Evolutionary conservation across 2,329 filamentous ascomycete species (phyloP).

Genomic region (Exophiala spinifera): DNA sequence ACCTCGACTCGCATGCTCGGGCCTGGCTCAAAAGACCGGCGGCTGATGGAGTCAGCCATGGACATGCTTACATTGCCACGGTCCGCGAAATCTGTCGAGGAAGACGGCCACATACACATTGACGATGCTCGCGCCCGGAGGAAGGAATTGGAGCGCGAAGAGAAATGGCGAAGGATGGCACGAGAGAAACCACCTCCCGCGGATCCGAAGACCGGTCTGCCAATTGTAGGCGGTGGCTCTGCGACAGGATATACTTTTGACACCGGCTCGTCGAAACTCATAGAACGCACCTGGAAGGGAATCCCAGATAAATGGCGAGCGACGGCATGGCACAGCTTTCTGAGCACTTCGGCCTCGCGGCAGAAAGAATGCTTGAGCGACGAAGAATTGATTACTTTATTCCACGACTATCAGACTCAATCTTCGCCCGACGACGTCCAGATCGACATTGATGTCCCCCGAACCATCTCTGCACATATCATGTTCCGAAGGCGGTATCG

Average conservation of each 20-base stretch:
- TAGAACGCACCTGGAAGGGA: conserved; percentile 94
- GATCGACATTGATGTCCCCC: conserved; percentile 93
- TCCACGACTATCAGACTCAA: conserved; percentile 68
- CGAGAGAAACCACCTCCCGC: conserved; percentile 44
- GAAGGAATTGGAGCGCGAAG: conserved; percentile 60
- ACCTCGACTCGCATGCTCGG: conserved; percentile 50
- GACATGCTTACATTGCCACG: conserved; percentile 61
- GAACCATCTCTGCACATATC: conserved; percentile 91
- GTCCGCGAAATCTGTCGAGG: conserved; percentile 41
- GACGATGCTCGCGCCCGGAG: conserved; percentile 30
- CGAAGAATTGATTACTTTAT: conserved; percentile 67
- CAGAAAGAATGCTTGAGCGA: conserved; percentile 62
- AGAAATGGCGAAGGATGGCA: conserved; percentile 69
- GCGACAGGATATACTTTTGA: conserved; percentile 69
- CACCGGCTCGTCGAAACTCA: conserved; percentile 73
- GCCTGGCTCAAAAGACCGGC: conserved; percentile 39
- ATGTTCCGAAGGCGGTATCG: conserved; percentile 94
- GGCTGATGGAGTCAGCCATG: conserved; percentile 57
- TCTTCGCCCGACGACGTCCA: conserved; percentile 88
- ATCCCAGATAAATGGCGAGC: conserved; percentile 94
- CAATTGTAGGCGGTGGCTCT: conserved; percentile 46
- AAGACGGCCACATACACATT: conserved; percentile 39
- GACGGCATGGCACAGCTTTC: conserved; percentile 91
- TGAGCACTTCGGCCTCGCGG: conserved; percentile 70
- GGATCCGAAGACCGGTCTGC: conserved; percentile 29